A percentile compares a stretch with the other conserved stretches of the same genome.
Evolutionary conservation across 2,329 filamentous ascomycete species (phyloP).

Genomic region (Fusarium sororula): DNA sequence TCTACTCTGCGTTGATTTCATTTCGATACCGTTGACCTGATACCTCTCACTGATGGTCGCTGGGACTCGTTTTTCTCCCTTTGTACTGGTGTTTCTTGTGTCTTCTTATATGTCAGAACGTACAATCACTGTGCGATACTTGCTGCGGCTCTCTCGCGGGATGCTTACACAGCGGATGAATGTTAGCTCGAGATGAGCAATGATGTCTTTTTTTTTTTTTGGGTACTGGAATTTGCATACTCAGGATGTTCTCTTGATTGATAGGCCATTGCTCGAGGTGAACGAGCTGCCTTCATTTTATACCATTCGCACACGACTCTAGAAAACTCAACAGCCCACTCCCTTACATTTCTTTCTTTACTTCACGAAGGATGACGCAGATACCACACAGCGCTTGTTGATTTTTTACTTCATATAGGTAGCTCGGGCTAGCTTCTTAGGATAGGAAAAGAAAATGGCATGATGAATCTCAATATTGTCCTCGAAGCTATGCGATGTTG

Average conservation of each 20-base stretch:
- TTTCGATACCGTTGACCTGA: neutral
- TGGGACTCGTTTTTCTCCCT: constrained; percentile 6
- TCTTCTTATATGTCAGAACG: constrained; percentile 32
- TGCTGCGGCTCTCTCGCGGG: constrained; percentile 42
- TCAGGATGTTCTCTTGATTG: constrained; percentile 23
- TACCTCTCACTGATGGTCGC: neutral
- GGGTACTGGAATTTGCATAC: constrained; percentile 10
- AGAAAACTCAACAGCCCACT: constrained; percentile 31
- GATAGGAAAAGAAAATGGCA: constrained; percentile 35
- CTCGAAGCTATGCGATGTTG: neutral
- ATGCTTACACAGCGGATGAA: constrained; percentile 42
- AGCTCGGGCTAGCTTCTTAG: constrained; percentile 35
- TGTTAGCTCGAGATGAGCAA: constrained; percentile 42
- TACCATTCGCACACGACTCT: constrained; percentile 34
- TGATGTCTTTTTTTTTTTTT: constrained; percentile 31
- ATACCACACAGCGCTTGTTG: constrained; percentile 32
- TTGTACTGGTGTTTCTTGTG: constrained; percentile 8
- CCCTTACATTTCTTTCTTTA: constrained; percentile 13
- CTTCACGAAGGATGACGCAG: constrained; percentile 26
- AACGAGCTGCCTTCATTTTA: constrained; percentile 19
- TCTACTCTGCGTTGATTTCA: constrained; percentile 14
- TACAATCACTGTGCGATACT: constrained; percentile 39
- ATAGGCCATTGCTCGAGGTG: constrained; percentile 1
- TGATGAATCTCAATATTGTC: constrained; percentile 1
- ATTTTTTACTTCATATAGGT: constrained; percentile 27